phyloP scores from a whole-genome alignment of 2,329 filamentous ascomycete species.

The Monilinia fructigena region DNA sequence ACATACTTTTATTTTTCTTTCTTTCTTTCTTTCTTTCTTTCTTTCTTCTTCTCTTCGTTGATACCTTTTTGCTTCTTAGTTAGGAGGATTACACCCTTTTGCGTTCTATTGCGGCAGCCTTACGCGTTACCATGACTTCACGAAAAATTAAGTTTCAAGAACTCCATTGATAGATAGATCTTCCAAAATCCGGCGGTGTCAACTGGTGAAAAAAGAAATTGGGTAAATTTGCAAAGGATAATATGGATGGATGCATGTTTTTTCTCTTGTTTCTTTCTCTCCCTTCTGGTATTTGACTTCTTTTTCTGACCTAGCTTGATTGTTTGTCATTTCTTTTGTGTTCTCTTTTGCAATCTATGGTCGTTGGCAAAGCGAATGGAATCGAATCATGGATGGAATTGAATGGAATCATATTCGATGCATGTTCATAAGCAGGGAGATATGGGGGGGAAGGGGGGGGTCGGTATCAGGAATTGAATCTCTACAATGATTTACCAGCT shows the following conservation, averaged over 20 bases:
- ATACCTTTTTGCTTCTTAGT: slow-evolving; percentile 19
- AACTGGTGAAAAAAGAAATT: slow-evolving; percentile 26
- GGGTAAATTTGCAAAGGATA: slow-evolving; percentile 24
- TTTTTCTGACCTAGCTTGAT: slow-evolving; percentile 3
- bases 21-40: not conserved
- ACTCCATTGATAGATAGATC: slow-evolving; percentile 22
- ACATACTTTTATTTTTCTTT: slow-evolving; percentile 17
- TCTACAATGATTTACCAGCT: not conserved
- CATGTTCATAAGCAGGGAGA: slow-evolving; percentile 4
- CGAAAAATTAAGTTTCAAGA: slow-evolving; percentile 21
- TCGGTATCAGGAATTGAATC: slow-evolving; percentile 18
- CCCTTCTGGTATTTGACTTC: slow-evolving; percentile 7
- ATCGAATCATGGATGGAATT: not conserved
- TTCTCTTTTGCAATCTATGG: slow-evolving; percentile 7
- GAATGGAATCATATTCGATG: slow-evolving; percentile 12
- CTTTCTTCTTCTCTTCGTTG: slow-evolving; percentile 9
- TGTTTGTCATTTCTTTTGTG: not conserved
- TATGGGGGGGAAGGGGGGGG: not conserved
- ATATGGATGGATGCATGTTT: slow-evolving; percentile 18
- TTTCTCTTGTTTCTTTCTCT: slow-evolving; percentile 7
- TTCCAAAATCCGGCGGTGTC: slow-evolving; percentile 26
- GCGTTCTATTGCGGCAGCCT: slow-evolving; percentile 7
- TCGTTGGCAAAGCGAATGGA: not conserved
- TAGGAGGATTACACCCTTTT: not conserved
- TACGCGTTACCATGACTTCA: slow-evolving; percentile 21